Conservation (phyloP, 768 basidiomycete genomes). For the Tremella fuciformis region DNA sequence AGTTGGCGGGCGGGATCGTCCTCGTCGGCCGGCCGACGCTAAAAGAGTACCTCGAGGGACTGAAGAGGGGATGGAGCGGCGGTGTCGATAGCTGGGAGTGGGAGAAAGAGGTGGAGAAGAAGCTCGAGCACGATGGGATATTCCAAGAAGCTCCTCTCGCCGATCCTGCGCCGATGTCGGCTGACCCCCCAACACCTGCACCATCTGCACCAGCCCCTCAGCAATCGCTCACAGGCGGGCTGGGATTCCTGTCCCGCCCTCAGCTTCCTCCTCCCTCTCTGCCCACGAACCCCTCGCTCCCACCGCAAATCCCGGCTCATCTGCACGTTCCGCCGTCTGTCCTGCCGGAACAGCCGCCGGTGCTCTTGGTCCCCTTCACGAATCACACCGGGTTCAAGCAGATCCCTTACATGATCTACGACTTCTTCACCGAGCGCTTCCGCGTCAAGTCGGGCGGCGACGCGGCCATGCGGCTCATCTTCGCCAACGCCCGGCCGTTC, state of each 20-base stretch:
- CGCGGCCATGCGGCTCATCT: constrained; percentile 72
- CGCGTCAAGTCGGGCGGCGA: constrained; percentile 78
- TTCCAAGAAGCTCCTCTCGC: constrained; percentile 60
- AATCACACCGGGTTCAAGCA: constrained; percentile 71
- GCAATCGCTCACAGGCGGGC: neutral
- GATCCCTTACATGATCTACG: constrained; percentile 82
- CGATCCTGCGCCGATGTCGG: constrained; percentile 34
- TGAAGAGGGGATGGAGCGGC: constrained; percentile 79
- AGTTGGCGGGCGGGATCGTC: constrained; percentile 77
- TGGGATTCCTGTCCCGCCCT: constrained; percentile 52
- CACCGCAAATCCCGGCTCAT: constrained; percentile 34
- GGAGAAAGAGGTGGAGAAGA: constrained; percentile 60
- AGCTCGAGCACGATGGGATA: constrained; percentile 63
- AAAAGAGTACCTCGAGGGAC: constrained; percentile 90
- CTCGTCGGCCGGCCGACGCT: constrained; percentile 83
- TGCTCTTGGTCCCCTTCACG: constrained; percentile 56
- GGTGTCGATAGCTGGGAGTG: constrained; percentile 60
- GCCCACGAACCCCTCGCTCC: constrained; percentile 5
- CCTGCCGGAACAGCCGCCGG: constrained; percentile 72
- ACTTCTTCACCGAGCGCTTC: constrained; percentile 83
- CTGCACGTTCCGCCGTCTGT: constrained; percentile 58
- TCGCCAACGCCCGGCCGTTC: constrained; percentile 64
- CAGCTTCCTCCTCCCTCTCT: constrained; percentile 7
- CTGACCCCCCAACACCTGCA: constrained; percentile 29
- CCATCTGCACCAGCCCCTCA: neutral